Evolutionary conservation across 2,329 filamentous ascomycete genomes (phyloP).

Genomic region (Diaporthe vaccinii): DNA sequence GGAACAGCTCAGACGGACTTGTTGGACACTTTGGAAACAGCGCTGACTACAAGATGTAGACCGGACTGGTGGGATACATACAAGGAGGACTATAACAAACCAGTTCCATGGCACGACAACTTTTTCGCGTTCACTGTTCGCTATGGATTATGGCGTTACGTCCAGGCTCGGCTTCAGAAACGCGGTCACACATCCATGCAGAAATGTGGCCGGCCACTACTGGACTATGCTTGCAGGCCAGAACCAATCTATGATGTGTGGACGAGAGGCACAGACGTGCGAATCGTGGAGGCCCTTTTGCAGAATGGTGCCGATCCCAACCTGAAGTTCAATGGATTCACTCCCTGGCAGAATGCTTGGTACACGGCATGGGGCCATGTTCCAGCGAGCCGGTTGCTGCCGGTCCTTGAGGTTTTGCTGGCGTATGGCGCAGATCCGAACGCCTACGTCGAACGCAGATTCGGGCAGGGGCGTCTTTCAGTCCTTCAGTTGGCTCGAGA

Average conservation of each 20-base stretch:
- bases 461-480: rapidly evolving
- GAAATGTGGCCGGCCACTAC: neutral
- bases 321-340: neutral
- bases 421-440: neutral
- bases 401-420: neutral
- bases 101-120: neutral
- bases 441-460: neutral
- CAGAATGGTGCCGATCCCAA: neutral
- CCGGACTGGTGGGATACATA: neutral
- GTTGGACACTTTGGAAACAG: neutral
- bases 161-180: neutral
- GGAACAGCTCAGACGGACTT: neutral
- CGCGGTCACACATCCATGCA: neutral
- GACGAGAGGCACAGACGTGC: neutral
- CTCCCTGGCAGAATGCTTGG: neutral
- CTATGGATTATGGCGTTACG: neutral
- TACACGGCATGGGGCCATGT: neutral
- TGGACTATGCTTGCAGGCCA: neutral
- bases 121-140: neutral
- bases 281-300: neutral
- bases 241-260: rapidly evolving
- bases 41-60: neutral
- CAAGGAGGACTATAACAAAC: neutral
- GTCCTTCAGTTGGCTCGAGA: neutral
- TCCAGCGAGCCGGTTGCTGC: neutral